Evolutionary conservation across 2,329 filamentous ascomycete species (phyloP), one percentile per base, ranked within the genome.

Genomic region (Aureobasidium sp.): DNA sequence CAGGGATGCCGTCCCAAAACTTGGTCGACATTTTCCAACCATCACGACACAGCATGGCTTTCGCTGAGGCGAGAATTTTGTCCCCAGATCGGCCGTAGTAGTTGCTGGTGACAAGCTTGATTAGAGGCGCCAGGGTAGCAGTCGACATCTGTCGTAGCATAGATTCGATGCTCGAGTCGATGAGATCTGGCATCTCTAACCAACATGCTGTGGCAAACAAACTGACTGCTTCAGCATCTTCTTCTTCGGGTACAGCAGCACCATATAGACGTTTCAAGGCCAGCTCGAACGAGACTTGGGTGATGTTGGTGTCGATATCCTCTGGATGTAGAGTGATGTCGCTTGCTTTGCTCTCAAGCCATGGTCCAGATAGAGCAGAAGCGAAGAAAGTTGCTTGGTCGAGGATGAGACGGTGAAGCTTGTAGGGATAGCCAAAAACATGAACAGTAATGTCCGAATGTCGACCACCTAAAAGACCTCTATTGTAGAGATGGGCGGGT

Each of bases 1-100:
- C 80, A 5, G 82, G 81, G 59, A 84, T 82, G 20, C 78, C 79
- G 64, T 84, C 81, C 82, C 82, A 85, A 63, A 78, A 77, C 64
- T 73, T 75, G 17, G 79, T 65, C 7, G 79, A 75, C 81, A 84
- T 84, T 64, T 79, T 77, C 79, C 80, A 83, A 6, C 81, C 81
- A 67, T 82, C 80, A 61, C 81, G 74, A 67, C 80, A 83, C 9
- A 84, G 73, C 80, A 83, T 83, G 6, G 81, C 79, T 67, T 83
- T 84, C n/a, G 80, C 80, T 27, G 79, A 82, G 29, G 80, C 79
- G 4, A 84, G 71, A 7, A 84, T 80, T 37, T 80, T 78, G 64
- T 82, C 81, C 5, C 81, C 81, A 27, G 81, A 74, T 59, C 78
- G 75, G 37, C 81, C 81, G 62, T 84, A 84, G 70, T 83, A 84